These are phyloP conservation scores for Colletotrichum filicis DNA, from an alignment of 2,329 filamentous ascomycete genomes.

Conservation along the genomic window DNA sequence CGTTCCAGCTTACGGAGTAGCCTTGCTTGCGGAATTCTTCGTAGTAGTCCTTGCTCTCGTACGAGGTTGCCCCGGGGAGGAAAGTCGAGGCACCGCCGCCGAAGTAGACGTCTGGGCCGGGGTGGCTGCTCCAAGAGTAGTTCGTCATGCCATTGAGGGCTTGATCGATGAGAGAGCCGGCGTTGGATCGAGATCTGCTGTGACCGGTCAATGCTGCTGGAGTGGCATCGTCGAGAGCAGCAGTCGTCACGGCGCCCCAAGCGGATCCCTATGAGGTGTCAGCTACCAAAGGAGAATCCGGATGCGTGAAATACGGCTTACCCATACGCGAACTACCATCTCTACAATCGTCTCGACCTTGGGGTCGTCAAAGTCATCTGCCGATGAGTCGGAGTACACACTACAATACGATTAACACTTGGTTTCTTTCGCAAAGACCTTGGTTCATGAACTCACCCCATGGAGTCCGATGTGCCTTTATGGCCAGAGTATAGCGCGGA, in stretches of 20 bases:
- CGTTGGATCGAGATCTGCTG: constrained; percentile 75
- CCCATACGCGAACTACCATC: constrained; percentile 76
- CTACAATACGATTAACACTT: constrained; percentile 41
- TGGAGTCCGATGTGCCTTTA: constrained; percentile 84
- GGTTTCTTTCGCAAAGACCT: too few species aligned
- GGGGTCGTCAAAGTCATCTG: constrained; percentile 81
- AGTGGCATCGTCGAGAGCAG: constrained; percentile 83
- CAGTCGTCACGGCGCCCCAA: constrained; percentile 79
- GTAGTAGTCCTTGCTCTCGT: constrained; percentile 81
- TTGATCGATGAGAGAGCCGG: constrained; percentile 79
- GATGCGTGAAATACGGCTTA: constrained; percentile 51
- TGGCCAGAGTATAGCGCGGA: constrained; percentile 85
- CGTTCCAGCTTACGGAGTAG: constrained; percentile 79
- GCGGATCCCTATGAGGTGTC: constrained; percentile 54
- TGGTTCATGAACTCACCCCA: constrained; percentile 62
- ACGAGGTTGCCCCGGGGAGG: constrained; percentile 71
- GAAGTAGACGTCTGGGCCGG: constrained; percentile 83
- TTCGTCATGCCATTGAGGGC: constrained; percentile 81
- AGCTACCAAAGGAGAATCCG: neutral
- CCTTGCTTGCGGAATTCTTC: constrained; percentile 77
- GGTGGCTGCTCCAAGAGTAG: constrained; percentile 81
- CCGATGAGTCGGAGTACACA: constrained; percentile 82
- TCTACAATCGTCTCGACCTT: constrained; percentile 90
- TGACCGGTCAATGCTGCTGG: constrained; percentile 80
- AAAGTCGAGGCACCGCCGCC: constrained; percentile 88